These are phyloP conservation scores for Orbilia quercus DNA, from an alignment of 2,329 filamentous ascomycete genomes.

Conservation along the genomic window DNA sequence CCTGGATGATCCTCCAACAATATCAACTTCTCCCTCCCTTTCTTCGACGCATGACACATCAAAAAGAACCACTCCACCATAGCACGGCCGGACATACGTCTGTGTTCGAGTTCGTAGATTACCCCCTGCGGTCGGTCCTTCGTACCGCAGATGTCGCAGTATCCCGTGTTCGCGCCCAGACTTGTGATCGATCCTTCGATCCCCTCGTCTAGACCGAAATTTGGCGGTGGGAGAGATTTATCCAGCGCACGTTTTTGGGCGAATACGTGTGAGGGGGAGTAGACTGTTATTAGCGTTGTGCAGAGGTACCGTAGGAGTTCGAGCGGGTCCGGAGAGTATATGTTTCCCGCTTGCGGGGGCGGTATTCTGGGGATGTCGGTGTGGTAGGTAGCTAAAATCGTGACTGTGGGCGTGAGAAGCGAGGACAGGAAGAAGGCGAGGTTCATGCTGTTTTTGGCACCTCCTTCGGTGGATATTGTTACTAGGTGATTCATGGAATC, in stretches of 20 bases:
- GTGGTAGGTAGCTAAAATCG: slow-evolving; percentile 84
- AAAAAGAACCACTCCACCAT: slow-evolving; percentile 77
- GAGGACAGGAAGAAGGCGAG: slow-evolving; percentile 75
- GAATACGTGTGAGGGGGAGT: slow-evolving; percentile 79
- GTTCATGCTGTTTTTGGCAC: slow-evolving; percentile 22
- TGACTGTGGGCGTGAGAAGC: slow-evolving; percentile 74
- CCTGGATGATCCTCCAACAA: slow-evolving; percentile 81
- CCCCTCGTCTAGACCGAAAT: slow-evolving; percentile 80
- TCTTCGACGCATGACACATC: slow-evolving; percentile 61
- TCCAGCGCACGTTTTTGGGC: slow-evolving; percentile 79
- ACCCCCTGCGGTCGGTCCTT: slow-evolving; percentile 77
- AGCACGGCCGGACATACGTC: slow-evolving; percentile 81
- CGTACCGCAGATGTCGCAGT: slow-evolving; percentile 56
- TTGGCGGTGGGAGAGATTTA: slow-evolving; percentile 78
- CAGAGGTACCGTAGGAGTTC: slow-evolving; percentile 82
- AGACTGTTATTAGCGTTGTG: slow-evolving; percentile 82
- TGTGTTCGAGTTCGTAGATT: slow-evolving; percentile 72
- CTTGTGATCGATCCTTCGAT: slow-evolving; percentile 82
- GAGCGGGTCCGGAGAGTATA: slow-evolving; percentile 73
- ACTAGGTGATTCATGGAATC: slow-evolving; percentile 46
- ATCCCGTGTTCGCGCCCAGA: slow-evolving; percentile 67
- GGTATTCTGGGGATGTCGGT: slow-evolving; percentile 75
- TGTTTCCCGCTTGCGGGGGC: slow-evolving; percentile 61
- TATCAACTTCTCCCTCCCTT: slow-evolving; percentile 66
- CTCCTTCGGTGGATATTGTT: slow-evolving; percentile 42